Conservation (phyloP, 2,329 filamentous ascomycete species). For the Cryphonectria naterciae region DNA sequence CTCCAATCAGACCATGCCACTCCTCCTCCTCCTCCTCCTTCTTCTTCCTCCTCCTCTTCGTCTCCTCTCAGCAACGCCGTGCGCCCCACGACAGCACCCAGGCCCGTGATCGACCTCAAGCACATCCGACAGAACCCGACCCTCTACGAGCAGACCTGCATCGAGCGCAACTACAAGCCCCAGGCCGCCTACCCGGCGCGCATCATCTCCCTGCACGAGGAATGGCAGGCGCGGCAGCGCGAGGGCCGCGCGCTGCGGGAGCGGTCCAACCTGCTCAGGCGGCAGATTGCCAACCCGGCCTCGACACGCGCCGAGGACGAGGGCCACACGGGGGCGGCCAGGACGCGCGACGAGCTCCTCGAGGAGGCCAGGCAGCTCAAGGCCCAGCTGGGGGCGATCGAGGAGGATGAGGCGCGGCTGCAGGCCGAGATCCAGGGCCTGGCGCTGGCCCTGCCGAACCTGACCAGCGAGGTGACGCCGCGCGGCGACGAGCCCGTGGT, state of each 20-base stretch:
- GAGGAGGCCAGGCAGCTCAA: conserved; percentile 70
- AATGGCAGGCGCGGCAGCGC: conserved; percentile 64
- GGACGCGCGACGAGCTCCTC: conserved; percentile 58
- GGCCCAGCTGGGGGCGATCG: conserved; percentile 60
- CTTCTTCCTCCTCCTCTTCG: not conserved
- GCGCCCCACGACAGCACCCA: conserved; percentile 74
- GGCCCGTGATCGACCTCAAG: conserved; percentile 79
- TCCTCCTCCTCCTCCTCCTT: not conserved
- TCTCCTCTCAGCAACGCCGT: conserved; percentile 8
- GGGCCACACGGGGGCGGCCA: conserved; percentile 32
- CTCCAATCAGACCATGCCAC: conserved; percentile 26
- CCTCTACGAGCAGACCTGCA: conserved; percentile 80
- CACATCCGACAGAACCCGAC: conserved; percentile 86
- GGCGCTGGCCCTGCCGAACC: conserved; percentile 81
- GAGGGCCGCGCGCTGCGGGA: conserved; percentile 66
- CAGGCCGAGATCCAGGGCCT: conserved; percentile 71
- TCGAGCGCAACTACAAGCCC: conserved; percentile 78
- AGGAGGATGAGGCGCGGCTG: conserved; percentile 63
- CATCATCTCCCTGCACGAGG: conserved; percentile 59
- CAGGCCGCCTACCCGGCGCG: conserved; percentile 58
- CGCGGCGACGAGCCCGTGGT: conserved; percentile 67
- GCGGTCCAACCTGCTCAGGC: conserved; percentile 67
- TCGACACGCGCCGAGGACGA: conserved; percentile 49
- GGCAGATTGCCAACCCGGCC: conserved; percentile 57
- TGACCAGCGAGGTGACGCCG: conserved; percentile 79